Conservation (phyloP, 495 filamentous ascomycete genomes). For the Clavariopsis aquatica region DNA sequence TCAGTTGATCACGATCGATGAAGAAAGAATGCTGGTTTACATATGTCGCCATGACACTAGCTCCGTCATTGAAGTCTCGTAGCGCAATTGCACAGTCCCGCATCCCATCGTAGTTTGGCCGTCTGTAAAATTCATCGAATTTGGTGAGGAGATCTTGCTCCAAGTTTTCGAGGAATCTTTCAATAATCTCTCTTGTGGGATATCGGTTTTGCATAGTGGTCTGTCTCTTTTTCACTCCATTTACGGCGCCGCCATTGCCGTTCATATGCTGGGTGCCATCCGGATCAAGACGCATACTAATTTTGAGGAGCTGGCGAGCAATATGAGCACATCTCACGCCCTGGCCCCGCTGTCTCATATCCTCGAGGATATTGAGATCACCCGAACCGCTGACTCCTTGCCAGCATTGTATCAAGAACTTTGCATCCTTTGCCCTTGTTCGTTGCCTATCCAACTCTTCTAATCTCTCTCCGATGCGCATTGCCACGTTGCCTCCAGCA, state of each 20-base stretch:
- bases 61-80: slow-evolving; percentile 92
- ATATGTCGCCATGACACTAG: slow-evolving; percentile 90
- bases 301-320: slow-evolving; percentile 81
- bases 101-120: slow-evolving; percentile 95
- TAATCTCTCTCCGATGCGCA: slow-evolving; percentile 90
- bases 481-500: slow-evolving; percentile 75
- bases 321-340: slow-evolving; percentile 85
- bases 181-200: slow-evolving; percentile 86
- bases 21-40: slow-evolving; percentile 99
- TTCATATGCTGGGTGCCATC: slow-evolving; percentile 65
- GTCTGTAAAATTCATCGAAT: slow-evolving; percentile 93
- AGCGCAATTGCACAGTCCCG: slow-evolving; percentile 80
- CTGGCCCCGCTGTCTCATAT: slow-evolving; percentile 70
- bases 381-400: slow-evolving; percentile 85
- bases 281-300: slow-evolving; percentile 80
- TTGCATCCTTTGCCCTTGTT: slow-evolving; percentile 85
- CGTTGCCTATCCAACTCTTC: slow-evolving; percentile 93
- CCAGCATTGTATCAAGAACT: slow-evolving; percentile 95
- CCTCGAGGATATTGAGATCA: slow-evolving; percentile 75
- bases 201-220: slow-evolving; percentile 53
- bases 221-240: slow-evolving; percentile 45
- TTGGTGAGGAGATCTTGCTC: slow-evolving; percentile 95
- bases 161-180: slow-evolving; percentile 93
- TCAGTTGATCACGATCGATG: slow-evolving; percentile 85
- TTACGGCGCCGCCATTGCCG: slow-evolving; percentile 44